Evolutionary conservation across 345 rosid species (phyloP), one percentile per base, ranked within the genome.

Genomic region (Theobroma cacao): DNA sequence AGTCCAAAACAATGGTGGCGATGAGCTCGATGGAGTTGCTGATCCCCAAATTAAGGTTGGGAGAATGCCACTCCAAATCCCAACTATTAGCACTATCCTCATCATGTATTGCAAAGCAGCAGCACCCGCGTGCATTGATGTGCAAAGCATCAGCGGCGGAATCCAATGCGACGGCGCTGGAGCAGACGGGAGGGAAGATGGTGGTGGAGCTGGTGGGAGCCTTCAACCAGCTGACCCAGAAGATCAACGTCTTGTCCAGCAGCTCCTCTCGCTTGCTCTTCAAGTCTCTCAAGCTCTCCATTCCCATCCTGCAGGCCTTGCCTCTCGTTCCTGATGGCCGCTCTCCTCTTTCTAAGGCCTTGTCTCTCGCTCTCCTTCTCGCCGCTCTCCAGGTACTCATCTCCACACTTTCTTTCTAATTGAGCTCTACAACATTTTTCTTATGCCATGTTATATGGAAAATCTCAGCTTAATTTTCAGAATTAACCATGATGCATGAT

Each of bases 121-220:
- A 48, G 43, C 22, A 4, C 10, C 45, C 45, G 59, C 24, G n/a
- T 40, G 30, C 36, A 10, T 71, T 50, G 20, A n/a, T 50, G 20
- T 71, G 61, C 61, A 31, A 18, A 71, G 79, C 79, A 26, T 77
- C 80, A n/a, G 26, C 31, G 34, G 30, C 26, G 40, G 2, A 12
- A 22, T 45, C 58, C 10, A 69, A 43, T 69, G 58, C 75, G 53
- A 80, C 81, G 61, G 89, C 85, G 69, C 85, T 84, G 84, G 94
- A 90, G 76, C 91, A 90, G 59, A 87, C 89, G 5, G 97, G 98
- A 68, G 99, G 97, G 58, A 92, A 91, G 93, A 92, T 92, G 98
- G 98, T 95, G 83, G 96, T 93, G 78, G 91, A 95, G 90, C 92
- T 95, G n/a, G 97, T 95, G 20, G 97, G 97, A 56, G 93, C 98